Evolutionary conservation across 805 yeast genomes (phyloP), one percentile per base, ranked within the genome.

Genomic region (Dipodascopsis uninucleata): DNA sequence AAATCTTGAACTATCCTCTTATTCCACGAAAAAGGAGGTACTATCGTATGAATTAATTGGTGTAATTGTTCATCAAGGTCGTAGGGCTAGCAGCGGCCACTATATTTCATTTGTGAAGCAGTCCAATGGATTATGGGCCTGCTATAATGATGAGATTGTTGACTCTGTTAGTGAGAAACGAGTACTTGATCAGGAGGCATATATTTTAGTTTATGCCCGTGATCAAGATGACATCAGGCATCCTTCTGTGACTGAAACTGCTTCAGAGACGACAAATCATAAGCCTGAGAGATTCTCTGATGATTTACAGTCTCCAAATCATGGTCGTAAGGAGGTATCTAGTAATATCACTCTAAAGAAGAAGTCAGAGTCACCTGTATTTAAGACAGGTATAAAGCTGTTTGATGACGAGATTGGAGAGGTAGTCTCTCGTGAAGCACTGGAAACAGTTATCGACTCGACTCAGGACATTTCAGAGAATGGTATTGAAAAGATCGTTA

Each of bases 21-120:
- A 74, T 63, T 53, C 57, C 3, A 45, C 56, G 5, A 40, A 47
- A 4, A 20, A 12, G 12, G 21, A 8, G n/a, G 20, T 9, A n/a
- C 42, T 53, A 4, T 67, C 70, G 28, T 93, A 93, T 66, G 82
- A 81, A 61, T 72, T 93, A 53, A 72, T 78, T 14, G 79, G 89
- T 18, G 96, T 90, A 14, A 85, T 90, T 49, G 90, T 88, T 3
- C 98, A 93, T 61, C 96, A 86, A 58, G 98, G 98, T 31, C 73
- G 97, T 52, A 84, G 96, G 1, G 81, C 89, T 10, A 80, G 88
- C 35, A 81, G 93, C 2, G 98, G 98, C 3, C 98, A 93, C 65
- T 93, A 93, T 60, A 77, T 88, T 47, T 85, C 95, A 0, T 87
- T 85, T 61, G 85, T 96, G 61, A 77, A 83, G 52, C 96, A 89